Conservation (phyloP, 768 basidiomycete species). For the Lentinula aciculospora region DNA sequence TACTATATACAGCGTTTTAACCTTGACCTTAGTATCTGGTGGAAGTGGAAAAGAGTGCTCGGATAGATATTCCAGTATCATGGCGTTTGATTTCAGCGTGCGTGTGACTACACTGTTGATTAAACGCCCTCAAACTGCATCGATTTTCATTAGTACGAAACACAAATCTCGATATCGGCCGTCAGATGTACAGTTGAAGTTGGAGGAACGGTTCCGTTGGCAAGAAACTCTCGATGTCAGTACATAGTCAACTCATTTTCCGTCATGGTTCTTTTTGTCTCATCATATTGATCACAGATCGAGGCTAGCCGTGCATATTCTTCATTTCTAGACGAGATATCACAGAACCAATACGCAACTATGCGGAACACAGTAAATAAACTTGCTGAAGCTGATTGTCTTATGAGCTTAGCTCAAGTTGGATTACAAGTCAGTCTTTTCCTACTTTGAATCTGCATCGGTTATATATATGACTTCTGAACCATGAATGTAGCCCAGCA, state of each 20-base stretch:
- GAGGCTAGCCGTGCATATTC: conserved; percentile 64
- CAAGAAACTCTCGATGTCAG: conserved; percentile 59
- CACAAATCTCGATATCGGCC: conserved; percentile 68
- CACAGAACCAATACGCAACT: conserved; percentile 58
- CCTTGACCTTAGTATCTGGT: conserved; percentile 57
- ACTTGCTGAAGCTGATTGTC: conserved; percentile 81
- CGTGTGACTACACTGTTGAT: too few species aligned
- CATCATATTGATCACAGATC: conserved; percentile 23
- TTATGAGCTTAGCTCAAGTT: conserved; percentile 78
- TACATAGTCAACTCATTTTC: not conserved
- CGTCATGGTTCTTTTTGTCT: not conserved
- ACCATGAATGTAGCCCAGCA: not conserved
- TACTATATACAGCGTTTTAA: not conserved
- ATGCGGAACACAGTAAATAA: conserved; percentile 75
- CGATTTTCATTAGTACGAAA: conserved; percentile 53
- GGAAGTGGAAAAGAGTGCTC: conserved; percentile 58
- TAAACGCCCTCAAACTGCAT: not conserved
- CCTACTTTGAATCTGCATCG: not conserved
- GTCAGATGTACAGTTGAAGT: conserved; percentile 52
- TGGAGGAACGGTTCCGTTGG: conserved; percentile 70
- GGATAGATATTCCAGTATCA: conserved; percentile 42
- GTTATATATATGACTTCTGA: too few species aligned
- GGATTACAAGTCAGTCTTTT: conserved; percentile 49
- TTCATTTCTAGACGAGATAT: conserved; percentile 66
- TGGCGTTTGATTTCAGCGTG: conserved; percentile 73